Evolutionary conservation across 108 stramenopile species (phyloP).

Genomic region (Cyclotella distinguenda): DNA sequence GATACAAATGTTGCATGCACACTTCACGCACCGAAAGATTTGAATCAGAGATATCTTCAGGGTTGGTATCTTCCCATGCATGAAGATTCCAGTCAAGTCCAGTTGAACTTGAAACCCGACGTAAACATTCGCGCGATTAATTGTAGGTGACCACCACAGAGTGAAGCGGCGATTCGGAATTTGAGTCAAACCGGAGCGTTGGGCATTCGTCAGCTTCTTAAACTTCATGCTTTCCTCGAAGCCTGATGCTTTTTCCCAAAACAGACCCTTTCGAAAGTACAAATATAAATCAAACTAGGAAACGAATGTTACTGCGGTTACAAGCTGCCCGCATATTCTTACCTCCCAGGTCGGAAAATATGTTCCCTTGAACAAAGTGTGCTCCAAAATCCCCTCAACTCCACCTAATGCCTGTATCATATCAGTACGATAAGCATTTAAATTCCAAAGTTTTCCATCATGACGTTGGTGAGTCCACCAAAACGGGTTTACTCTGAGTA

Average conservation of each 20-base stretch:
- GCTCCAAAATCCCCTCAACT: conserved; percentile 98
- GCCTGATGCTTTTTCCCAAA: conserved; percentile 99
- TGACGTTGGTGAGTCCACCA: conserved; percentile 99
- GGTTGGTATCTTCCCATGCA: conserved; percentile 99
- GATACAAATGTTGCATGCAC: too few species aligned
- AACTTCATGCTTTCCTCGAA: conserved; percentile 99
- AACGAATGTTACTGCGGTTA: too few species aligned
- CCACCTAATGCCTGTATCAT: conserved; percentile 99
- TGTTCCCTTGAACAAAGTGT: conserved; percentile 99
- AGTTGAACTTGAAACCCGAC: conserved; percentile 99
- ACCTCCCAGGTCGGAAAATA: conserved; percentile 99
- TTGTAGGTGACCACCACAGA: conserved; percentile 99
- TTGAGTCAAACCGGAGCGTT: conserved; percentile 98
- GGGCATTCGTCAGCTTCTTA: conserved; percentile 99
- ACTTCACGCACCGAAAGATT: conserved; percentile 62
- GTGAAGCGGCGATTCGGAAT: conserved; percentile 99
- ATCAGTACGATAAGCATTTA: conserved; percentile 99
- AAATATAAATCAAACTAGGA: too few species aligned
- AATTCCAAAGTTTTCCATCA: conserved; percentile 99
- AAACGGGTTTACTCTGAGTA: conserved; percentile 94
- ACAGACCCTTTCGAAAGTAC: too few species aligned
- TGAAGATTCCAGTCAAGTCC: conserved; percentile 99
- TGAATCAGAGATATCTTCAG: conserved; percentile 94
- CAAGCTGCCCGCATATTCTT: too few species aligned
- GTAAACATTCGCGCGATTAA: conserved; percentile 99